A percentile compares a stretch with the other conserved stretches of the same genome.
Evolutionary conservation across 768 basidiomycete species (phyloP).

Genomic region (Termitomyces heimii): DNA sequence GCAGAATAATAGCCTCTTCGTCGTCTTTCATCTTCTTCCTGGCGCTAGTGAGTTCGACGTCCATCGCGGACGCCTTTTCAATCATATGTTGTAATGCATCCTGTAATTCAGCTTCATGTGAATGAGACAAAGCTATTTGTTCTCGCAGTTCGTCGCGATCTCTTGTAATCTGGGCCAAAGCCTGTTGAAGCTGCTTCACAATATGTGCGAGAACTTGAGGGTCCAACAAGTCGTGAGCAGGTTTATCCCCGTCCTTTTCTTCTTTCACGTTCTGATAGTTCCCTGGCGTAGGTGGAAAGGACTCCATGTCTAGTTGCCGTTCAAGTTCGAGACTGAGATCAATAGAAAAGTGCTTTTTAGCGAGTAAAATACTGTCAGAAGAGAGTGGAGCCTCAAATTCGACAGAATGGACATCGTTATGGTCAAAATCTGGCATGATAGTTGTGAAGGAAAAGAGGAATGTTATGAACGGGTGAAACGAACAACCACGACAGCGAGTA

Average conservation of each 20-base stretch:
- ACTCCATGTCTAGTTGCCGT: constrained; percentile 64
- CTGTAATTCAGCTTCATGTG: constrained; percentile 53
- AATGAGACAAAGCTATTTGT: constrained; percentile 42
- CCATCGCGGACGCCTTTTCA: constrained; percentile 55
- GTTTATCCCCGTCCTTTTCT: constrained; percentile 6
- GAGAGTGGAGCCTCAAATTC: constrained; percentile 34
- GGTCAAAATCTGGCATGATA: constrained; percentile 23
- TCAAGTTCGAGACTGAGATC: constrained; percentile 80
- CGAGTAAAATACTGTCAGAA: constrained; percentile 13
- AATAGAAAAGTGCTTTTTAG: constrained; percentile 50
- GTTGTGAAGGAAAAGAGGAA: constrained; percentile 10
- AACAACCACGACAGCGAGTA: not conserved
- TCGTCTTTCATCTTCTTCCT: constrained; percentile 57
- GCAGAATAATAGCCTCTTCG: constrained; percentile 68
- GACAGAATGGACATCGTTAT: constrained; percentile 26
- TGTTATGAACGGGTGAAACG: not conserved
- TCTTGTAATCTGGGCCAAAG: constrained; percentile 54
- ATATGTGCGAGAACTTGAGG: constrained; percentile 73
- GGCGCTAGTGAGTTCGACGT: constrained; percentile 49
- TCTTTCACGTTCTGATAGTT: constrained; percentile 16
- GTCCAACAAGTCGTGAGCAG: constrained; percentile 50
- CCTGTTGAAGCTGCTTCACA: constrained; percentile 65
- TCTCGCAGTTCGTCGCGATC: constrained; percentile 66
- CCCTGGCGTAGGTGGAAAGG: constrained; percentile 42
- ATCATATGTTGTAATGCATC: constrained; percentile 61